Base-by-base conservation (phyloP, 2,329 filamentous ascomycete genomes). In the Fusarium caatingaense region DNA sequence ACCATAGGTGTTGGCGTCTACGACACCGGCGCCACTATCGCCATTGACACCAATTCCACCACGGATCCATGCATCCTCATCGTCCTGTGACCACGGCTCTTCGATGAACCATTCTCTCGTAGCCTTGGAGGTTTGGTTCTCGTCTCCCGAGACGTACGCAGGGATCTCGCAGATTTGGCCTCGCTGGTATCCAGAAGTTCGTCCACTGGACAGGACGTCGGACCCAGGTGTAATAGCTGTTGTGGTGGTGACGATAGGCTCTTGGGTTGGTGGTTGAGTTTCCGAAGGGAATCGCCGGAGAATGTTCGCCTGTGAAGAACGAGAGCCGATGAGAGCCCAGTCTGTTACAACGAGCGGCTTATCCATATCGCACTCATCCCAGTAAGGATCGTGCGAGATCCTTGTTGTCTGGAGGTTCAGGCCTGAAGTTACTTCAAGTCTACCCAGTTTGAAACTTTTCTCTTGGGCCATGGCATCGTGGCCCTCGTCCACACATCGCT, bases 71-170 rank as follows among this genome's bases (percentile, higher is more conserved):
- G 72, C 77, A 15, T 84, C 79, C 41, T 83, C 81, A 45, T 82
- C 68, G 12, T 81, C 80, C n/a, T 72, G 74, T 1, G 76, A 66
- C 28, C 72, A 76, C 3, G 80, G 78, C 62, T 83, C 81, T 65
- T 84, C 82, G 21, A 84, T 74, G 56, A 80, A 84, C 83, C 83
- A 84, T 70, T 84, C 83, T 8, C 82, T 75, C 6, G 83, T 83
- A 5, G 79, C 78, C 55, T 80, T 83, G 4, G 77, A 76, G 0
- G 82, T 84, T 7, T 81, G 80, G 46, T 83, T 84, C 13, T 74
- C 75, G 1, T 72, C 70, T 3, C 79, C 80, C 15, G 78, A 78
- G 3, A 84, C 74, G 46, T 83, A 83, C 2, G 82, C 82, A 2
- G 83, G 82, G 1, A 81, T 76, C 63, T 84, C 82, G 49, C 83